A percentile compares a stretch with the other conserved stretches of the same genome.
phyloP scores from a whole-genome alignment of 768 basidiomycete genomes.

The Mycena rosella region DNA sequence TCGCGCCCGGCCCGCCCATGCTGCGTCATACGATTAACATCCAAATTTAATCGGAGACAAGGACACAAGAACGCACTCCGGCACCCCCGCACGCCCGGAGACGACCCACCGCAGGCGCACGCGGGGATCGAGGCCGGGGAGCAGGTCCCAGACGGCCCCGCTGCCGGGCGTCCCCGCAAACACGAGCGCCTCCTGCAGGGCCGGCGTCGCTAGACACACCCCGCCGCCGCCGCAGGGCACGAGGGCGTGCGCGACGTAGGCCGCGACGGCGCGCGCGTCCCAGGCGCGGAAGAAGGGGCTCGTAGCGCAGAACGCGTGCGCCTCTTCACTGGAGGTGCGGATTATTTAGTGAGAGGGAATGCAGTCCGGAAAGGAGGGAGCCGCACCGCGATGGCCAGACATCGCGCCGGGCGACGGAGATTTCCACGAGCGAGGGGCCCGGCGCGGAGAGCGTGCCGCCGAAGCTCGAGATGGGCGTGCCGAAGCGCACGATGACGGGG shows the following conservation, averaged over 20 bases:
- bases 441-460: too few relatives aligned
- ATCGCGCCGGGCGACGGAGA: slow-evolving; percentile 70
- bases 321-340: slow-evolving; percentile 65
- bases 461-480: slow-evolving; percentile 37
- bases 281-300: slow-evolving; percentile 79
- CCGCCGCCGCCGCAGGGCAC: slow-evolving; percentile 49
- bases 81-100: slow-evolving; percentile 55
- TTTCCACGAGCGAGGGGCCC: slow-evolving; percentile 46
- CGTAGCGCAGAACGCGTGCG: slow-evolving; percentile 58
- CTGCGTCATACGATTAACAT: slow-evolving; percentile 21
- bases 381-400: slow-evolving; percentile 73
- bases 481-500: slow-evolving; percentile 69
- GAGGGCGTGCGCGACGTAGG: slow-evolving; percentile 73
- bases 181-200: slow-evolving; percentile 72
- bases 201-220: slow-evolving; percentile 74
- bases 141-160: slow-evolving; percentile 57
- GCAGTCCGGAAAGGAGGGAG: background rate
- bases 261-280: slow-evolving; percentile 71
- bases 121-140: slow-evolving; percentile 60
- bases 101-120: slow-evolving; percentile 70
- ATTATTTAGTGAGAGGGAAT: too few relatives aligned
- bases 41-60: background rate
- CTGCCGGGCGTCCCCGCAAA: slow-evolving; percentile 64
- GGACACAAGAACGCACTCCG: slow-evolving; percentile 46
- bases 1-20: slow-evolving; percentile 50